Conservation (phyloP, 208 protist species). For the Phytomonas francai region DNA sequence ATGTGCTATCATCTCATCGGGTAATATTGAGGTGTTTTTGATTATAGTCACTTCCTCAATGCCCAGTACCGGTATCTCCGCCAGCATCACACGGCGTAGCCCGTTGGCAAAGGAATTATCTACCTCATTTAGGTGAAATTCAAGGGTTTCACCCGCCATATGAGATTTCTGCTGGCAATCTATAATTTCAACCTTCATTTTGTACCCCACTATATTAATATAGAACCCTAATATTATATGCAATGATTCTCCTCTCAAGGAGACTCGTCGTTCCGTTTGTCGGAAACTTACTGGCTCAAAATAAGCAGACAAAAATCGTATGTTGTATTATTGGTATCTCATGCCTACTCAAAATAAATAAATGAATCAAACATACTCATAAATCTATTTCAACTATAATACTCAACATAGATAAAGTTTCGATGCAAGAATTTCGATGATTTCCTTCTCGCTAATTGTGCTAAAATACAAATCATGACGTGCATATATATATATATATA, state of each 20-base stretch:
- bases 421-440: neutral
- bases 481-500: constrained; percentile 5
- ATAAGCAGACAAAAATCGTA: neutral
- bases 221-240: neutral
- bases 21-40: constrained; percentile 94
- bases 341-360: neutral
- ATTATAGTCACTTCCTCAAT: constrained; percentile 96
- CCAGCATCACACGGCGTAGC: constrained; percentile 96
- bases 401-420: neutral
- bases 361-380: neutral
- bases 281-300: neutral
- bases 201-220: neutral
- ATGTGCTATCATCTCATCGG: constrained; percentile 99
- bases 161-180: constrained; percentile 69
- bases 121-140: constrained; percentile 83
- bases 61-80: constrained; percentile 97
- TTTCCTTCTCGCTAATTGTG: neutral
- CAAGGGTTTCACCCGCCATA: constrained; percentile 78
- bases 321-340: neutral
- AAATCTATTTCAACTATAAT: neutral
- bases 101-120: constrained; percentile 95
- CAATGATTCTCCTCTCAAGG: neutral
- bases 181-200: constrained; percentile 77
- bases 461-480: neutral
- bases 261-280: neutral